A percentile compares a stretch with the other conserved stretches of the same genome.
Evolutionary conservation across 441 rosid genomes (phyloP).

Genomic region (Melastoma candidum): DNA sequence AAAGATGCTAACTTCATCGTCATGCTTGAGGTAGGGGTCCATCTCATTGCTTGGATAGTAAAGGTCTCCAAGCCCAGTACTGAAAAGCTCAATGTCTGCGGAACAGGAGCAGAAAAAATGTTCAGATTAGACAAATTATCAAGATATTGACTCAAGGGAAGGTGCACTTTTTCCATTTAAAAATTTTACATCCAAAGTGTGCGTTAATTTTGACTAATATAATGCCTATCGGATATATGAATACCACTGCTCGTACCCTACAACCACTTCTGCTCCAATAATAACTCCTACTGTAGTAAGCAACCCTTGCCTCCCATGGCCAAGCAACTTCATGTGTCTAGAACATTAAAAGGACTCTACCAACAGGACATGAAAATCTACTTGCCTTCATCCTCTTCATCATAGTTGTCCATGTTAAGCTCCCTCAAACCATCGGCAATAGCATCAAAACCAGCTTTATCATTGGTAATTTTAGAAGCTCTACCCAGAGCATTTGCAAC

Average conservation of each 20-base stretch:
- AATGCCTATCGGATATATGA: no score
- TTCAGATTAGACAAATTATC: background rate
- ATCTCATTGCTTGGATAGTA: conserved; percentile 74
- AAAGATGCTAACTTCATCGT: conserved; percentile 30
- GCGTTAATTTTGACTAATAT: no score
- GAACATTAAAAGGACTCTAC: conserved; percentile 1
- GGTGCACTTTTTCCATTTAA: background rate
- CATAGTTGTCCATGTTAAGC: conserved; percentile 82
- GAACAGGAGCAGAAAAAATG: conserved; percentile 9
- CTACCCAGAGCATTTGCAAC: conserved; percentile 63
- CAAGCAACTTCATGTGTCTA: no score
- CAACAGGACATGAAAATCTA: conserved; percentile 1
- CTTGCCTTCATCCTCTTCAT: conserved; percentile 76
- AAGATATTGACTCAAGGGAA: conserved; percentile 1
- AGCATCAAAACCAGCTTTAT: conserved; percentile 33
- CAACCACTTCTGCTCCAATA: no score
- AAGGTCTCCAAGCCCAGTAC: conserved; percentile 58
- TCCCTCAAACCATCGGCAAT: conserved; percentile 58
- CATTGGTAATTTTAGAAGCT: conserved; percentile 30
- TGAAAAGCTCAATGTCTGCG: conserved; percentile 58
- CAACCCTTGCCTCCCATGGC: no score
- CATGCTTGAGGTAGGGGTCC: conserved; percentile 72
- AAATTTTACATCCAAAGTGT: no score
- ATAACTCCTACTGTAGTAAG: no score
- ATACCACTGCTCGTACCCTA: no score